Base-by-base conservation (phyloP, 2,329 filamentous ascomycete species). In the Helicocarpus griseus region DNA sequence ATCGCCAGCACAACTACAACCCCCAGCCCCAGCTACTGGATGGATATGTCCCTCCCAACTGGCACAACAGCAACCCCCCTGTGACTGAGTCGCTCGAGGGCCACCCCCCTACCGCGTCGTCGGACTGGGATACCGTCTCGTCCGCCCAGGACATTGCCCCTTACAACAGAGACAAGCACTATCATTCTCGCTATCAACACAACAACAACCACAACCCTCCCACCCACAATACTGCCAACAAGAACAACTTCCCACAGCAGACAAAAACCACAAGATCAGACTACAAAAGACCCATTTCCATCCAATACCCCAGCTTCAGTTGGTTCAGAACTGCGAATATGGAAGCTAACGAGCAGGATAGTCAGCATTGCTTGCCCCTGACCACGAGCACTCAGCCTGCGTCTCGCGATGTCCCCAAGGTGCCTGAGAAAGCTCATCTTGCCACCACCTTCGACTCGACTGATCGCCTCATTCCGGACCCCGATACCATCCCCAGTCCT, bases 261-360 rank as follows among this genome's bases (percentile, higher is more conserved):
- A 28, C n/a, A 9, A 45, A 45, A 21, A 31, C 17, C 21, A 11
- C 21, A 13, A 19, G 19, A 8, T n/a, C 2, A n/a, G 24, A 17
- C 41, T 26, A 19, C 7, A 47, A 47, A 47, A 36, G 31, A 31
- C 29, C 45, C 21, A 35, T 47, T 47, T 47, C 45, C 45, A 14
- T 35, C n/a, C 35, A 47, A 36, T 47, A 47, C 29, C 45, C 45
- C 21, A 47, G 31, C 21, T 35, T 47, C 29, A 35, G 29, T 22
- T 24, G n/a, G 22, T 47, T 47, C 19, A 3, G 13, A 36, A 26
- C 31, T 8, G 31, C 35, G 28, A 41, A 35, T 13, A 28, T 45
- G 19, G n/a, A 38, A 26, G 44, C 56, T 57, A 52, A 57, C 50
- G 19, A 53, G 26, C 40, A 50, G 38, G 35, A n/a, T 50, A 57